phyloP scores from a whole-genome alignment of 2,329 filamentous ascomycete genomes.

The Gremmenia infestans region DNA sequence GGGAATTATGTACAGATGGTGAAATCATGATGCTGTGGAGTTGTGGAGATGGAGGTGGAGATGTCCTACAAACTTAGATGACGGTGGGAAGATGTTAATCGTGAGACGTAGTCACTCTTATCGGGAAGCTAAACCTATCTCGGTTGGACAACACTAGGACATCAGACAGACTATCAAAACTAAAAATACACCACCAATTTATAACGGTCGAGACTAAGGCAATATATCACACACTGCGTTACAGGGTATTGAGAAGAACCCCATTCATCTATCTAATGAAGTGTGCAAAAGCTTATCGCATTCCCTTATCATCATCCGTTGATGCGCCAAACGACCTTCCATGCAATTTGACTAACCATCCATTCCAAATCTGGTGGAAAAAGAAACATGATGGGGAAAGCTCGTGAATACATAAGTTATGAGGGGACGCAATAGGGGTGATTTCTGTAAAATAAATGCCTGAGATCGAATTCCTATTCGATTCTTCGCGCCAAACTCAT shows the following conservation, averaged over 20 bases:
- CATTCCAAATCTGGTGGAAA: conserved; percentile 10
- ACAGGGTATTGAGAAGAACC: neutral
- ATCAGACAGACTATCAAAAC: neutral
- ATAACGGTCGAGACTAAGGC: too few relatives aligned
- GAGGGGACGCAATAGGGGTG: conserved; percentile 19
- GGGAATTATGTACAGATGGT: neutral
- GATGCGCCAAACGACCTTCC: conserved; percentile 33
- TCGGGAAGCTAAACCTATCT: neutral
- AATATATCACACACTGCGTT: too few relatives aligned
- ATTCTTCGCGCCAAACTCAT: conserved; percentile 10
- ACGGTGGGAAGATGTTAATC: neutral
- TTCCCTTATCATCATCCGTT: conserved; percentile 18
- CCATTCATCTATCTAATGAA: conserved; percentile 26
- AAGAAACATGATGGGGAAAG: conserved; percentile 15
- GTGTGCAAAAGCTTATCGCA: conserved; percentile 19
- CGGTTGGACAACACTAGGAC: neutral
- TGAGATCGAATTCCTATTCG: conserved; percentile 9
- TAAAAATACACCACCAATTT: too few relatives aligned
- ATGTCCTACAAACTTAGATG: neutral
- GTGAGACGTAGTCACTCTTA: neutral
- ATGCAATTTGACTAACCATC: conserved; percentile 30
- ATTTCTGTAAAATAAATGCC: conserved; percentile 18
- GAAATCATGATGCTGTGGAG: neutral
- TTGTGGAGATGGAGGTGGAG: neutral
- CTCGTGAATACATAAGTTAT: conserved; percentile 28